Conservation (phyloP, 257 asterid genomes). For the Lavandula angustifolia region DNA sequence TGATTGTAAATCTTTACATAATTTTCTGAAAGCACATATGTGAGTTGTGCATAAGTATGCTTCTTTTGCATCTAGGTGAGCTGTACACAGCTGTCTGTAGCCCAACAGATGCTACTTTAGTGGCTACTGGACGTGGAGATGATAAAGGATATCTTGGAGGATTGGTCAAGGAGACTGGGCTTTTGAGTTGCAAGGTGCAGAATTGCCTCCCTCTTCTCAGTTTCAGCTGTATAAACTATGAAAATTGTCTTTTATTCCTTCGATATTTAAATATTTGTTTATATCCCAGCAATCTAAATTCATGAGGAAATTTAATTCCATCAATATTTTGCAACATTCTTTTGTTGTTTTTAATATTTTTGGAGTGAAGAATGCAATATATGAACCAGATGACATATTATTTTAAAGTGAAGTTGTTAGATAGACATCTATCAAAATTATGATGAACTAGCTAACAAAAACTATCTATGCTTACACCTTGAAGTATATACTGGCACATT, state of each 20-base stretch:
- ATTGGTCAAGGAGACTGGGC: constrained; percentile 77
- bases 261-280: neutral
- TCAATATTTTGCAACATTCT: neutral
- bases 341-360: constrained; percentile 9
- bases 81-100: constrained; percentile 76
- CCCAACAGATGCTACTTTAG: constrained; percentile 74
- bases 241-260: constrained; percentile 6
- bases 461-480: constrained; percentile 1
- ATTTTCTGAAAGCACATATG: constrained; percentile 4
- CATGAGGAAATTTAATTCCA: neutral
- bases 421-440: neutral
- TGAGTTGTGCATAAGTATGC: constrained; percentile 2
- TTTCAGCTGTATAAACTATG: constrained; percentile 16
- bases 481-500: neutral
- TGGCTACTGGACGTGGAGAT: constrained; percentile 97
- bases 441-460: neutral
- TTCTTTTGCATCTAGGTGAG: constrained; percentile 60
- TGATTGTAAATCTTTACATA: neutral
- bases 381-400: constrained; percentile 11
- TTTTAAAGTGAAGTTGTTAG: neutral
- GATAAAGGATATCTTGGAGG: constrained; percentile 89
- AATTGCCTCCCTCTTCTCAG: constrained; percentile 18
- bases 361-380: constrained; percentile 7
- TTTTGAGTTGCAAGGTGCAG: constrained; percentile 72
- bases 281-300: constrained; percentile 1